A percentile compares a stretch with the other conserved stretches of the same genome.
These are phyloP conservation scores for Zasmidium citrigriseum DNA, from an alignment of 2,329 filamentous ascomycete species.

Conservation along the genomic window DNA sequence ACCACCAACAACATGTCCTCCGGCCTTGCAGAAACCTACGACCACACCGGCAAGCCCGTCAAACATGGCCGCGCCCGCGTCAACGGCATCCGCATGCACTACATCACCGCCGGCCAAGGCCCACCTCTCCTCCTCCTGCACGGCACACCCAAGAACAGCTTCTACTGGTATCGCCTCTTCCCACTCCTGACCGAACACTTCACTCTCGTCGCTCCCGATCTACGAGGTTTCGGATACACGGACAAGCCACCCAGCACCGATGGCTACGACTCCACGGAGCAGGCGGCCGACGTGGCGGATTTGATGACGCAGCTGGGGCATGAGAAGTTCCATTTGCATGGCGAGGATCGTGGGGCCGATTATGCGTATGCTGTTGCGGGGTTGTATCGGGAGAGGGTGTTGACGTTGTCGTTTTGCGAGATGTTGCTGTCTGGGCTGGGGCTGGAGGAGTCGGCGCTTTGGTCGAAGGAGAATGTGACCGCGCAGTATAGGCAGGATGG, in stretches of 20 bases:
- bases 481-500: conserved; percentile 36
- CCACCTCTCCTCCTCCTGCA: conserved; percentile 34
- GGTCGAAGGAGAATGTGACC: conserved; percentile 34
- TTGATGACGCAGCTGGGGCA: conserved; percentile 38
- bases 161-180: conserved; percentile 41
- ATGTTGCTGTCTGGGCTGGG: conserved; percentile 38
- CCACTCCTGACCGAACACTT: conserved; percentile 39
- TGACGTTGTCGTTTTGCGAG: conserved; percentile 35
- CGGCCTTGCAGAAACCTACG: conserved; percentile 32
- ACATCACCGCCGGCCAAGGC: conserved; percentile 34
- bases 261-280: conserved; percentile 40
- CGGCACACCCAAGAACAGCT: conserved; percentile 36
- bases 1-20: conserved; percentile 12
- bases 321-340: conserved; percentile 37
- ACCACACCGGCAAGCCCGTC: conserved; percentile 30
- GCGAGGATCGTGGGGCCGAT: conserved; percentile 38
- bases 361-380: conserved; percentile 39
- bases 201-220: conserved; percentile 39
- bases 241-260: conserved; percentile 42
- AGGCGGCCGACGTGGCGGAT: conserved; percentile 38
- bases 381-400: conserved; percentile 34
- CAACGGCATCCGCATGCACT: conserved; percentile 37
- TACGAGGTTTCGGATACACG: conserved; percentile 42
- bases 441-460: conserved; percentile 35
- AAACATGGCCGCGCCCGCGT: conserved; percentile 33